These are phyloP conservation scores for Eucalyptus pauciflora DNA, from an alignment of 345 rosid genomes.

Conservation along the genomic window DNA sequence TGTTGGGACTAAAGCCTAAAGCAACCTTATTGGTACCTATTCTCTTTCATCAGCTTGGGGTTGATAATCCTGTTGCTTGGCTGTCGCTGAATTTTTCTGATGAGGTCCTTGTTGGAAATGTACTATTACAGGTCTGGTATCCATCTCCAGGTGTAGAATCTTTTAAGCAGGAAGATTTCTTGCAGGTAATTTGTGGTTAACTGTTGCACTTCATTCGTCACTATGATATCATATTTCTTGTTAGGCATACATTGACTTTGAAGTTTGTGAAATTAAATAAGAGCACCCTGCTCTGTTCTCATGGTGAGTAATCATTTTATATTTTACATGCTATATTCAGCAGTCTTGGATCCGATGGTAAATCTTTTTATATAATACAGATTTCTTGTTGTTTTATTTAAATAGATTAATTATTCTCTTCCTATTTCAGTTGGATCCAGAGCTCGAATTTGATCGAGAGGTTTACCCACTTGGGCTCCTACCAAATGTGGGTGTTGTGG, in stretches of 20 bases:
- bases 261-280: neutral
- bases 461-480: constrained; percentile 94
- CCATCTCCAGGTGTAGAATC: constrained; percentile 89
- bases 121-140: constrained; percentile 91
- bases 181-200: constrained; percentile 39
- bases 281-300: neutral
- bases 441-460: constrained; percentile 96
- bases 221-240: neutral
- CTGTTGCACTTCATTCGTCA: neutral
- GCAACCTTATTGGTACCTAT: neutral
- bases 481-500: constrained; percentile 94
- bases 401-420: neutral
- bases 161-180: constrained; percentile 89
- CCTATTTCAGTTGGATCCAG: constrained; percentile 79
- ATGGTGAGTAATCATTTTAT: neutral
- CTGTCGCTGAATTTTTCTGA: constrained; percentile 19
- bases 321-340: neutral
- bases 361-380: neutral
- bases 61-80: neutral
- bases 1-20: neutral
- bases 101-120: constrained; percentile 32
- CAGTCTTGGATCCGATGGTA: neutral
- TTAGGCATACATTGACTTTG: neutral
- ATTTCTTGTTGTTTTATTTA: neutral
- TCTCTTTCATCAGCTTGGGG: neutral